These are phyloP conservation scores for Claviceps fusiformis DNA, from an alignment of 2,329 filamentous ascomycete species.

Conservation along the genomic window DNA sequence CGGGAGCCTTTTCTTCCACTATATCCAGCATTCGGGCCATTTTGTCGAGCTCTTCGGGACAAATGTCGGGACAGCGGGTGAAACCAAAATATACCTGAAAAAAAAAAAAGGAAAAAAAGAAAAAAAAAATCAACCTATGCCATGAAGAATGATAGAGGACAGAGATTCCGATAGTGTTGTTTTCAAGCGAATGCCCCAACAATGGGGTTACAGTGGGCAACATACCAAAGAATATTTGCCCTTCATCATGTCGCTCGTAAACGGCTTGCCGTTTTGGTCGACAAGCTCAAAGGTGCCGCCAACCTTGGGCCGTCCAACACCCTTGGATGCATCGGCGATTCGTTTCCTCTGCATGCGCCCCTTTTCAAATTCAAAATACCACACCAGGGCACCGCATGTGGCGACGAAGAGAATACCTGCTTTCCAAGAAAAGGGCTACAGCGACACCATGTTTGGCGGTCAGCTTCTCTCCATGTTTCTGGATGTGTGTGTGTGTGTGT, in stretches of 20 bases:
- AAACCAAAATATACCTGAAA: slow-evolving; percentile 98
- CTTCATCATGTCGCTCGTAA: slow-evolving; percentile 69
- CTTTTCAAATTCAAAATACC: slow-evolving; percentile 93
- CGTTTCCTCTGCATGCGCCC: slow-evolving; percentile 77
- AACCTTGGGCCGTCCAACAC: slow-evolving; percentile 83
- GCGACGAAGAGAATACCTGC: slow-evolving; percentile 73
- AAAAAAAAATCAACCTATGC: not conserved
- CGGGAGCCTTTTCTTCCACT: slow-evolving; percentile 37
- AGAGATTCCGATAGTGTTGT: not conserved
- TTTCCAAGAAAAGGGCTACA: slow-evolving; percentile 83
- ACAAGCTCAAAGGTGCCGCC: slow-evolving; percentile 73
- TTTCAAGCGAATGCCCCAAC: not conserved
- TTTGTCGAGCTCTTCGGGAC: slow-evolving; percentile 97
- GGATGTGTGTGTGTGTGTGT: no score
- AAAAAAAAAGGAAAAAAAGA: no score
- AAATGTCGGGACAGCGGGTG: slow-evolving; percentile 96
- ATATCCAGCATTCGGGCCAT: slow-evolving; percentile 92
- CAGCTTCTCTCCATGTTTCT: slow-evolving; percentile 10
- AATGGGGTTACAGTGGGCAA: no score
- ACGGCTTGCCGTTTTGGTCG: slow-evolving; percentile 67
- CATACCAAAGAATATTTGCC: slow-evolving; percentile 70
- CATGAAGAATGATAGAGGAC: not conserved
- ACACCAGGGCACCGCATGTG: slow-evolving; percentile 62
- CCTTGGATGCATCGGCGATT: slow-evolving; percentile 84
- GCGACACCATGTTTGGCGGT: slow-evolving; percentile 10